These are phyloP conservation scores for Herpetospermum pedunculosum DNA, from an alignment of 306 rosid species.

Conservation along the genomic window DNA sequence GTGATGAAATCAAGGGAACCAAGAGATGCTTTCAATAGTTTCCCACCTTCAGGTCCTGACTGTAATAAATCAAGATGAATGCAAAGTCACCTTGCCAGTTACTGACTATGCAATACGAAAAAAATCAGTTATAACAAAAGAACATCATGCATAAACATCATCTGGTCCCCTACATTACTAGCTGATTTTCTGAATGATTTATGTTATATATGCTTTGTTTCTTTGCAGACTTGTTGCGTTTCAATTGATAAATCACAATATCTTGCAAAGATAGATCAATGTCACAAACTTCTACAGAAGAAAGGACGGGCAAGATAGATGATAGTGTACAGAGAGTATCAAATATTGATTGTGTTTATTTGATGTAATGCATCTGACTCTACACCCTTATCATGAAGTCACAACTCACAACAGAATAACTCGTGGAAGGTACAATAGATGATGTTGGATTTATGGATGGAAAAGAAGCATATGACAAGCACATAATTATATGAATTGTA, in stretches of 20 bases:
- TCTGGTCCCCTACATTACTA: background rate
- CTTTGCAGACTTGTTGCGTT: background rate
- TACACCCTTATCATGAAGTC: background rate
- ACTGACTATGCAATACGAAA: background rate
- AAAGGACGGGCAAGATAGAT: background rate
- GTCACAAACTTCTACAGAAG: background rate
- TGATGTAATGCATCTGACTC: background rate
- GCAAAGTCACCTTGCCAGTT: constrained; percentile 19
- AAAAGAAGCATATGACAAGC: background rate
- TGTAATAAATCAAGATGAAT: constrained; percentile 30
- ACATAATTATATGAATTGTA: background rate
- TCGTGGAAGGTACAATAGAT: background rate
- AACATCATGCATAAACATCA: background rate
- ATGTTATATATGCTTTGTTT: background rate
- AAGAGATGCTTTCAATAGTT: constrained; percentile 66
- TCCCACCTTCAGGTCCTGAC: constrained; percentile 45
- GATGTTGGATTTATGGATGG: background rate
- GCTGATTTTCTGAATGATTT: background rate
- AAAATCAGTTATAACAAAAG: background rate
- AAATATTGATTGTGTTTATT: background rate
- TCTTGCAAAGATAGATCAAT: background rate
- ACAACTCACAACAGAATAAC: background rate
- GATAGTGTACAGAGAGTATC: background rate
- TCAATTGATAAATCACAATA: background rate
- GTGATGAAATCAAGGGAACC: constrained; percentile 93